Percentiles rank a stretch among this genome's conserved stretches.
Conservation (phyloP, 371 early-diverging fungal genomes). For the Lichtheimia ramosa region DNA sequence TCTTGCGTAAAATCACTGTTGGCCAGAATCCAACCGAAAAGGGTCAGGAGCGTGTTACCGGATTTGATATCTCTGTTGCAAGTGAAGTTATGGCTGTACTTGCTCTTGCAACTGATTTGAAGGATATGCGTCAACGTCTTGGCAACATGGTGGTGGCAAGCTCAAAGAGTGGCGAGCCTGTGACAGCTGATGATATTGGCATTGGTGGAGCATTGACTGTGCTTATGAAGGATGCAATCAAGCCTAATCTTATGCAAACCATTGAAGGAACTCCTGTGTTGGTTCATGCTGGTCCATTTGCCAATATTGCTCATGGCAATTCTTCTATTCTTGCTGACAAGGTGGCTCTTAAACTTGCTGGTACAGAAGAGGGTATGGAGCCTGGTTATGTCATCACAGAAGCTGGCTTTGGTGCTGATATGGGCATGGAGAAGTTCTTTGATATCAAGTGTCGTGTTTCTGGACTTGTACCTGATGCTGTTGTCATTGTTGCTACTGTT, state of each 20-base stretch:
- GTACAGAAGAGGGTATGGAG: conserved; percentile 63
- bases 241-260: conserved; percentile 97
- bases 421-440: conserved; percentile 98
- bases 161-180: conserved; percentile 77
- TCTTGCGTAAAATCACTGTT: conserved; percentile 86
- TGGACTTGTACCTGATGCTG: conserved; percentile 86
- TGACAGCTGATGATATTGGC: conserved; percentile 95
- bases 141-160: conserved; percentile 94
- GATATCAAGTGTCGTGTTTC: conserved; percentile 96
- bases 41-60: conserved; percentile 84
- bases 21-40: conserved; percentile 88
- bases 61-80: conserved; percentile 97
- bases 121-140: conserved; percentile 91
- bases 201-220: conserved; percentile 94
- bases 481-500: conserved; percentile 96
- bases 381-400: conserved; percentile 95
- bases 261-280: conserved; percentile 97
- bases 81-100: conserved; percentile 97
- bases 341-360: conserved; percentile 91
- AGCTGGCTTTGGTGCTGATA: conserved; percentile 98
- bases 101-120: conserved; percentile 84
- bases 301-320: conserved; percentile 98
- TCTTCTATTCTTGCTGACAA: conserved; percentile 91
- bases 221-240: conserved; percentile 97
- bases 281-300: conserved; percentile 98